phyloP scores from a whole-genome alignment of 176 grass and related monocot species.

The Pontederia paniculata region DNA sequence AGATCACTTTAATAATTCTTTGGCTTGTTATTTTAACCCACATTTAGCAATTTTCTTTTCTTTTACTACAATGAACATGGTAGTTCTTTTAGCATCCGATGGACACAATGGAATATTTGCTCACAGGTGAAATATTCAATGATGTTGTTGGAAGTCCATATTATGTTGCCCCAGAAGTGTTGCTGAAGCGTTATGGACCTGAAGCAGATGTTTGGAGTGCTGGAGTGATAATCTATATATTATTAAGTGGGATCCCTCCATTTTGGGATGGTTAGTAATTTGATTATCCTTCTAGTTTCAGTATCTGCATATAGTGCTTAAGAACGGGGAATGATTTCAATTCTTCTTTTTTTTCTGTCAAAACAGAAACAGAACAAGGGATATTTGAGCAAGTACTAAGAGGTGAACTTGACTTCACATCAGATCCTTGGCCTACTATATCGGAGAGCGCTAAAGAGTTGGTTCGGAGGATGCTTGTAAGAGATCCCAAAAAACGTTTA shows the following conservation, averaged over 20 bases:
- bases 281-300: background rate
- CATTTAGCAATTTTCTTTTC: too few relatives aligned
- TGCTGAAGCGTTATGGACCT: conserved; percentile 39
- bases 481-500: conserved; percentile 42
- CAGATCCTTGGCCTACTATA: conserved; percentile 49
- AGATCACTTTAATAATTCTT: too few relatives aligned
- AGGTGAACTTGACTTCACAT: conserved; percentile 42
- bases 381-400: conserved; percentile 57
- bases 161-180: conserved; percentile 64
- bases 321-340: conserved; percentile 7
- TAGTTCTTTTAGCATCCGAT: too few relatives aligned
- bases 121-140: conserved; percentile 30
- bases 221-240: conserved; percentile 51
- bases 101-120: background rate
- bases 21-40: too few relatives aligned
- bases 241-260: conserved; percentile 52
- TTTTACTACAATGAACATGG: too few relatives aligned
- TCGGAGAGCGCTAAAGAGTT: conserved; percentile 54
- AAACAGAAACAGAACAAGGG: conserved; percentile 44
- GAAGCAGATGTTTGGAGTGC: conserved; percentile 60
- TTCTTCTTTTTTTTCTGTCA: background rate
- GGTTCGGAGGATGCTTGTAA: conserved; percentile 41
- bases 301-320: conserved; percentile 6
- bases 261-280: conserved; percentile 54
- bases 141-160: conserved; percentile 65